Evolutionary conservation across 2,329 filamentous ascomycete genomes (phyloP).

Genomic region (Phyllosticta paracitricarpa): DNA sequence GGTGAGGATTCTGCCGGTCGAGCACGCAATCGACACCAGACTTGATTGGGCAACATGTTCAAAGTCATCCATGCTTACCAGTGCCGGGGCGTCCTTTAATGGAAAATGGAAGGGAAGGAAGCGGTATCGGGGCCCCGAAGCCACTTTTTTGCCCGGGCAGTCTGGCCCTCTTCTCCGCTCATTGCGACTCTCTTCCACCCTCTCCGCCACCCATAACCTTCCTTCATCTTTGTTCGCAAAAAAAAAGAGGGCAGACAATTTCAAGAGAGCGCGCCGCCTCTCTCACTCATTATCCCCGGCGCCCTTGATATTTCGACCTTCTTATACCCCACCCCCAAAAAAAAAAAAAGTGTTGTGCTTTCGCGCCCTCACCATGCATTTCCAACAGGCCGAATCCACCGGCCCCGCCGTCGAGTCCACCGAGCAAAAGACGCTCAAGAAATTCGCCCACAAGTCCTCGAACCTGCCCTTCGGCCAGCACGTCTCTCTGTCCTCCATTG

Average conservation of each 20-base stretch:
- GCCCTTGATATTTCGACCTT: background rate
- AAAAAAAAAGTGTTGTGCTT: background rate
- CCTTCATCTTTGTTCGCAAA: background rate
- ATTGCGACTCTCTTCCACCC: background rate
- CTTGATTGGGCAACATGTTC: background rate
- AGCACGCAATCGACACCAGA: conserved; percentile 8
- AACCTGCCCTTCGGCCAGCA: conserved; percentile 44
- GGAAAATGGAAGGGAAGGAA: background rate
- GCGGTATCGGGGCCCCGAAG: conserved; percentile 5
- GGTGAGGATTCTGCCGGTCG: background rate
- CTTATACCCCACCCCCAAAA: background rate
- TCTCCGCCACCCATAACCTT: background rate
- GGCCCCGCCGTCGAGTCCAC: conserved; percentile 23
- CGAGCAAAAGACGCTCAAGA: conserved; percentile 18
- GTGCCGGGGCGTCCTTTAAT: no score
- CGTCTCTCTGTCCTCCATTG: conserved; percentile 50
- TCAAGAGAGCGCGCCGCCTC: background rate
- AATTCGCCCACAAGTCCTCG: conserved; percentile 35
- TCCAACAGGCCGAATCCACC: conserved; percentile 27
- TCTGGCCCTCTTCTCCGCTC: background rate
- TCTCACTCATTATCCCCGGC: background rate
- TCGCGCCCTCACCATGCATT: conserved; percentile 22
- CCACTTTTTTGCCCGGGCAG: conserved; percentile 4
- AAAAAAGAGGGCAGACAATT: background rate
- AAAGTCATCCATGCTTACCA: no score